Percentiles rank a stretch among this genome's conserved stretches.
Evolutionary conservation across 768 basidiomycete genomes (phyloP).

Genomic region (Mycena filopes): DNA sequence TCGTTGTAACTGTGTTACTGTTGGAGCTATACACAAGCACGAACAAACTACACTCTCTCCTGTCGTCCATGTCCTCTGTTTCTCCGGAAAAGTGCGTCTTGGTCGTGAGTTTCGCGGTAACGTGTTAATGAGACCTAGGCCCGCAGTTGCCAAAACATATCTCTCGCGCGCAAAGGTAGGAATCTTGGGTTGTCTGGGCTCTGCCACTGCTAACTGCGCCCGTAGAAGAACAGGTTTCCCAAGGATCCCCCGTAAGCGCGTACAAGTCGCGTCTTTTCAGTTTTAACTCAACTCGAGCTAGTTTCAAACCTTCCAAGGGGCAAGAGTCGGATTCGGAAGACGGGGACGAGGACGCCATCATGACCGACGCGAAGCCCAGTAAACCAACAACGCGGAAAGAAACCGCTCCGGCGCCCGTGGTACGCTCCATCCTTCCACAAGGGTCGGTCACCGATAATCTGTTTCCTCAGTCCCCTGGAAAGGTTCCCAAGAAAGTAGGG

Average conservation of each 20-base stretch:
- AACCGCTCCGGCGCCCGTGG: conserved; percentile 19
- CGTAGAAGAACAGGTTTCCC: conserved; percentile 7
- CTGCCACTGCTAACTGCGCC: not conserved
- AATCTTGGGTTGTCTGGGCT: too few relatives aligned
- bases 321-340: conserved; percentile 20
- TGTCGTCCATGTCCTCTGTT: conserved; percentile 8
- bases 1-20: too few relatives aligned
- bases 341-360: conserved; percentile 26
- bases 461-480: conserved; percentile 28
- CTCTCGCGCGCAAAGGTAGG: conserved; percentile 29
- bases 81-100: conserved; percentile 10
- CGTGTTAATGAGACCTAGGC: conserved; percentile 7
- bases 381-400: conserved; percentile 24
- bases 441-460: not conserved
- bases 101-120: not conserved
- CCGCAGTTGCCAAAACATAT: conserved; percentile 25
- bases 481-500: conserved; percentile 43
- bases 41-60: not conserved
- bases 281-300: not conserved
- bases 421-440: not conserved
- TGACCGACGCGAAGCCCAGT: conserved; percentile 24
- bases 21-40: too few relatives aligned
- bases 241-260: conserved; percentile 16
- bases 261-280: conserved; percentile 21
- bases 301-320: not conserved